These are phyloP conservation scores for Sporothrix variecibatus DNA, from an alignment of 2,329 filamentous ascomycete species.

Conservation along the genomic window DNA sequence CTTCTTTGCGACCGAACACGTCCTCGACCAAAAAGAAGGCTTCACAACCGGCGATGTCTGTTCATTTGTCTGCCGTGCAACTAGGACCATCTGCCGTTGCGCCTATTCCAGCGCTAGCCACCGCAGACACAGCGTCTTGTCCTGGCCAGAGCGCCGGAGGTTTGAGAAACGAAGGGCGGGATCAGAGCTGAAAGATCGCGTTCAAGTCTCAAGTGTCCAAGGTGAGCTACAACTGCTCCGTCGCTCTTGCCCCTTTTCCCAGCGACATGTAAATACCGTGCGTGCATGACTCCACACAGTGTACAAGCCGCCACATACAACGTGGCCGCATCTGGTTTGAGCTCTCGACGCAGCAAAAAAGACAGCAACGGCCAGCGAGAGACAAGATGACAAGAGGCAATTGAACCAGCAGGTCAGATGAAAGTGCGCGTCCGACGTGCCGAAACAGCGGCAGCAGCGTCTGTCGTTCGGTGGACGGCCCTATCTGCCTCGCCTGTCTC, in stretches of 20 bases:
- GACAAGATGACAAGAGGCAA: background rate
- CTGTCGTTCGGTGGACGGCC: background rate
- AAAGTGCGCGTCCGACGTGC: background rate
- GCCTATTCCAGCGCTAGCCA: conserved; percentile 11
- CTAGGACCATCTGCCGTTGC: conserved; percentile 13
- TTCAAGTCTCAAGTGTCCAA: background rate
- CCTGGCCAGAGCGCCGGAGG: background rate
- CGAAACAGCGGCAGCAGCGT: background rate
- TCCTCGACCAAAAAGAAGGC: background rate
- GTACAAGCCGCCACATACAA: background rate
- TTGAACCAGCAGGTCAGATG: conserved; percentile 5
- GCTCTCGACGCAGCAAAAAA: background rate
- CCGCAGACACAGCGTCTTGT: background rate
- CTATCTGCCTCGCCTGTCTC: background rate
- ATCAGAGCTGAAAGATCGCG: background rate
- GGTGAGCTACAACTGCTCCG: conserved; percentile 7
- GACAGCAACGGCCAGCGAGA: background rate
- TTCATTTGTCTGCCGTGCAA: background rate
- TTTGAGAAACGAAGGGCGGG: background rate
- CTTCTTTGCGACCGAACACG: background rate
- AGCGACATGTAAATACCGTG: conserved; percentile 23
- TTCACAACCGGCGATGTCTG: conserved; percentile 9
- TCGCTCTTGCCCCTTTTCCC: conserved; percentile 19
- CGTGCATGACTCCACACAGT: conserved; percentile 4
- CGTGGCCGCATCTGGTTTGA: conserved; percentile 26